Conservation (phyloP, 768 basidiomycete genomes). For the Amanita pseudoporphyria region DNA sequence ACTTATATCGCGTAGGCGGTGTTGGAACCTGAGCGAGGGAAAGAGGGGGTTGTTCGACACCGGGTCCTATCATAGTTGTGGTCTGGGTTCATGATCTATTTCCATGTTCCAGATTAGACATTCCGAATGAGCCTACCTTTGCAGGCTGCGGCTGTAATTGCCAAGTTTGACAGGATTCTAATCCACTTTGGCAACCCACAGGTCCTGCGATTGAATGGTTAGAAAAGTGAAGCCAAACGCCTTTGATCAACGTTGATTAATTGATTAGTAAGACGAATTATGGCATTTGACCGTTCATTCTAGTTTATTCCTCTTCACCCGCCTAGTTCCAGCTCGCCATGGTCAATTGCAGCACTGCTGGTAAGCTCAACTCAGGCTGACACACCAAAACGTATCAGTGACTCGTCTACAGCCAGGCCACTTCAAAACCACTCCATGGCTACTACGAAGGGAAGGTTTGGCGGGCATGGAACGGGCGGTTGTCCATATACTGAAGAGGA, state of each 20-base stretch:
- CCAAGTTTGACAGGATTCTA: too few species aligned
- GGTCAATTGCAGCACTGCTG: not conserved
- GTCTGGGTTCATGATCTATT: too few species aligned
- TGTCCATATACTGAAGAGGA: conserved; percentile 5
- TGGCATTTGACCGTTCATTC: not conserved
- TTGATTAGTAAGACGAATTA: not conserved
- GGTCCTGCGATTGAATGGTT: not conserved
- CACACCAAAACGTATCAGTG: too few species aligned
- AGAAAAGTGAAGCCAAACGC: not conserved
- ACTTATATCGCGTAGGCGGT: too few species aligned
- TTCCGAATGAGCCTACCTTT: too few species aligned
- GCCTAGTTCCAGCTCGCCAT: not conserved
- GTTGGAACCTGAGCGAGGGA: too few species aligned
- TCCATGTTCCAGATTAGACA: too few species aligned
- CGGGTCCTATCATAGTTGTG: too few species aligned
- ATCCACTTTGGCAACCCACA: not conserved
- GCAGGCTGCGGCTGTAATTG: too few species aligned
- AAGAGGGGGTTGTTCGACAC: too few species aligned
- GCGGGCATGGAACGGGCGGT: not conserved
- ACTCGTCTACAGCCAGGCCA: not conserved
- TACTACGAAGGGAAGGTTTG: not conserved
- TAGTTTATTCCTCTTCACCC: not conserved
- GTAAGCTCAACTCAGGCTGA: not conserved
- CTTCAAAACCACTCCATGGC: not conserved
- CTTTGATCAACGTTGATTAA: not conserved